Base-by-base conservation (phyloP, 176 grass and related monocot genomes). In the Miscanthus lutarioriparius region DNA sequence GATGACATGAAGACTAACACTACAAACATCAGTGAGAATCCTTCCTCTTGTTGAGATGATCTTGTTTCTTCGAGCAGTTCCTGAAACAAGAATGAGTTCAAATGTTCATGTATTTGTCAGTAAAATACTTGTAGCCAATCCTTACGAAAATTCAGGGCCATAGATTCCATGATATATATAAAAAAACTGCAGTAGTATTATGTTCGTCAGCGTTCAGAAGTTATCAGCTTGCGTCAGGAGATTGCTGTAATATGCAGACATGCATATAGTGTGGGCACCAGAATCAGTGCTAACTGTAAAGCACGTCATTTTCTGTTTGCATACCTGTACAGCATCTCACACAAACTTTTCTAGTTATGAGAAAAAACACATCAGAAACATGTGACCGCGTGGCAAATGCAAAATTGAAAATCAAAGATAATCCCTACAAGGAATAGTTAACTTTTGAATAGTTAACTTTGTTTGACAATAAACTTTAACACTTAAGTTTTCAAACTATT, bases 21-120 rank as follows among this genome's bases (percentile, higher is more conserved):
- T 53, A 94, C 75, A 80, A 93, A 92, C 59, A 81, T 72, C 23
- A 86, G 66, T 13, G 91, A 96, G 86, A 92, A 98, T 63, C 87
- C 86, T 14, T 48, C 45, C 1, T 48, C 14, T 49, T 82, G 80
- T 48, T 84, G 75, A 78, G 61, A 41, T 51, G 64, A 78, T 83
- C 78, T 68, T 86, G 81, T 39, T 45, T 74, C 84, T 17, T 72
- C 81, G 27, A 77, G 33, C 26, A 84, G 64, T 79, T 89, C 94
- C 91, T 93, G 84, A 47, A 90, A 59, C 16, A 70, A 59, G 39
- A 82, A 30, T 32, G 30, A 44, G 30, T 68, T 16, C 23, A 58
- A 20, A 86, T 19, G 16, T 22, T 81, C 35, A 70, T 16, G 64
- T 53, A 26, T 54, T 20, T 71, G 72, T 64, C 0, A 40, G 36